Percentiles rank a stretch among this genome's conserved stretches.
These are phyloP conservation scores for Musa balbisiana DNA, from an alignment of 202 grass and related monocot species.

Conservation along the genomic window DNA sequence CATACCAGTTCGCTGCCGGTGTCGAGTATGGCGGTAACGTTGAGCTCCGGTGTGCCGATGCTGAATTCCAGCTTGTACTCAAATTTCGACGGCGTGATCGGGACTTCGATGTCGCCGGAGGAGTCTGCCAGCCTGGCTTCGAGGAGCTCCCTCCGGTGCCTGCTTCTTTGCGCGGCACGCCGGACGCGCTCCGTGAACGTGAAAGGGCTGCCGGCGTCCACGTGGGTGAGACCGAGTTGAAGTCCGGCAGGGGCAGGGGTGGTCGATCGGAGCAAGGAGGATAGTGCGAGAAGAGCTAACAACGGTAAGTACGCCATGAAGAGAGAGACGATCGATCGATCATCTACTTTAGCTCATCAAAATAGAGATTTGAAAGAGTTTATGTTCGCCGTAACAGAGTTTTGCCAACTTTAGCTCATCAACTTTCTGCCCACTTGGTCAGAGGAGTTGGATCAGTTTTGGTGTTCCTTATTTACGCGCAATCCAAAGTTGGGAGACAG, in stretches of 20 bases:
- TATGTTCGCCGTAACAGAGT: too few relatives aligned
- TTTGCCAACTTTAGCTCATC: too few relatives aligned
- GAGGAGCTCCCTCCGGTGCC: slow-evolving; percentile 20
- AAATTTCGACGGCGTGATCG: slow-evolving; percentile 26
- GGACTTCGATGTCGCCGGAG: neutral
- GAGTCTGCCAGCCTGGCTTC: neutral
- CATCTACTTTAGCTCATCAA: too few relatives aligned
- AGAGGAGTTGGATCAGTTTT: too few relatives aligned
- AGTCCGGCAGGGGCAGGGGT: slow-evolving; percentile 12
- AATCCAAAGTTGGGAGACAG: too few relatives aligned
- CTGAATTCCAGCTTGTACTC: slow-evolving; percentile 49
- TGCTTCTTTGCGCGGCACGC: slow-evolving; percentile 39
- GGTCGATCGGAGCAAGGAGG: neutral
- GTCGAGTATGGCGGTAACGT: slow-evolving; percentile 57
- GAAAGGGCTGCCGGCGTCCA: slow-evolving; percentile 35
- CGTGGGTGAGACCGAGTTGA: slow-evolving; percentile 41
- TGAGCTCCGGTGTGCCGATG: slow-evolving; percentile 45
- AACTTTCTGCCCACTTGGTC: too few relatives aligned
- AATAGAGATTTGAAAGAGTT: too few relatives aligned
- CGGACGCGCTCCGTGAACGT: slow-evolving; percentile 34
- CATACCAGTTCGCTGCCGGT: slow-evolving; percentile 69
- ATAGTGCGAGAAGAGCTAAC: neutral
- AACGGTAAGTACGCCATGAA: neutral
- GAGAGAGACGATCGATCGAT: neutral
- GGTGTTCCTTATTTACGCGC: too few relatives aligned